A percentile compares a stretch with the other conserved stretches of the same genome.
Conservation (phyloP, 805 yeast genomes). For the Scheffersomyces ergatensis region DNA sequence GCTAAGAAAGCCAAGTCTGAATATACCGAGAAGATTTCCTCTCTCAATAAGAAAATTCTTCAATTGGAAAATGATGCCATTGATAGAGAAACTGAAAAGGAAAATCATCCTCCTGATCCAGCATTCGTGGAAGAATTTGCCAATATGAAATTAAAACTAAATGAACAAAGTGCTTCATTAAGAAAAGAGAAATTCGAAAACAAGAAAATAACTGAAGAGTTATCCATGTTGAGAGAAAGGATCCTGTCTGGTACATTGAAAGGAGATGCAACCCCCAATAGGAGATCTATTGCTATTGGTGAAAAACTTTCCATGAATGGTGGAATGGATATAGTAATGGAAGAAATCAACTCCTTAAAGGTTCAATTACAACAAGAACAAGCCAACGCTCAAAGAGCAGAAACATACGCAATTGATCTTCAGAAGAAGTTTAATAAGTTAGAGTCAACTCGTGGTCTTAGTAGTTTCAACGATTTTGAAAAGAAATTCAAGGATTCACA, state of each 20-base stretch:
- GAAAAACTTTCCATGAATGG: constrained; percentile 21
- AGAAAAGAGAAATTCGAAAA: constrained; percentile 47
- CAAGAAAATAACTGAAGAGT: constrained; percentile 51
- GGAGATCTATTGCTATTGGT: constrained; percentile 34
- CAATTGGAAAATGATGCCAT: constrained; percentile 12
- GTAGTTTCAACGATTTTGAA: constrained; percentile 33
- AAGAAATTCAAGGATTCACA: constrained; percentile 35
- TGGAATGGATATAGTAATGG: constrained; percentile 13
- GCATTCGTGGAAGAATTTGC: constrained; percentile 44
- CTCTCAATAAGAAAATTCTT: constrained; percentile 19
- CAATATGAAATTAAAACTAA: constrained; percentile 47
- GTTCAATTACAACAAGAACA: constrained; percentile 51
- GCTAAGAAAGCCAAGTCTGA: constrained; percentile 20
- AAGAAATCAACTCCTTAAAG: constrained; percentile 50
- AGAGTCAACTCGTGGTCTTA: constrained; percentile 39
- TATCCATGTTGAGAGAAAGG: constrained; percentile 59
- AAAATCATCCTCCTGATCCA: constrained; percentile 35
- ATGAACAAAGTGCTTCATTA: constrained; percentile 49
- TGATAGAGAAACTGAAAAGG: constrained; percentile 29
- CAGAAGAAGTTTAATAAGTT: constrained; percentile 41
- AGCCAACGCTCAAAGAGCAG: constrained; percentile 49
- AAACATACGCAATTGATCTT: constrained; percentile 43
- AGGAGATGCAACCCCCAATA: constrained; percentile 16
- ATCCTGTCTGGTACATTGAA: constrained; percentile 52
- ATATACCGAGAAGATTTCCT: constrained; percentile 24